These are phyloP conservation scores for Prunus dulcis DNA, from an alignment of 306 rosid genomes.

Conservation along the genomic window DNA sequence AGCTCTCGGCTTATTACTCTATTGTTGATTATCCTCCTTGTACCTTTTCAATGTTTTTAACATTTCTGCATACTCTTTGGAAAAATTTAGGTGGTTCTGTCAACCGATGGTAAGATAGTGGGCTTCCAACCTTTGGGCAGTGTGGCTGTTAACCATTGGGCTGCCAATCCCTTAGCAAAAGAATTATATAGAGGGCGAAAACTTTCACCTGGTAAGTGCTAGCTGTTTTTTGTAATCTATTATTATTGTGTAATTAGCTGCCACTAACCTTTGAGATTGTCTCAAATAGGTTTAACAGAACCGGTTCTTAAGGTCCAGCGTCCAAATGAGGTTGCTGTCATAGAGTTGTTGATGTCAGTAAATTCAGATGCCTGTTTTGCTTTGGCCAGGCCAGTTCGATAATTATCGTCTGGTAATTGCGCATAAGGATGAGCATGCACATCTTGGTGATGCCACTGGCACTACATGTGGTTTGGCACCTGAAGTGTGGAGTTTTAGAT, in stretches of 20 bases:
- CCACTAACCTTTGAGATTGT: slow-evolving; percentile 22
- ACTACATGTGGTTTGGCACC: neutral
- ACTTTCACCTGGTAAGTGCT: slow-evolving; percentile 68
- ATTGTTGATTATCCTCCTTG: neutral
- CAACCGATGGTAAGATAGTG: slow-evolving; percentile 56
- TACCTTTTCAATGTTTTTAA: neutral
- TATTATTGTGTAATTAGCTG: slow-evolving; percentile 8
- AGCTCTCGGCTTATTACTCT: neutral
- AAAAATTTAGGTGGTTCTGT: slow-evolving; percentile 69
- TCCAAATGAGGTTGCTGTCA: slow-evolving; percentile 49
- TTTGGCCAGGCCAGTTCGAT: slow-evolving; percentile 57
- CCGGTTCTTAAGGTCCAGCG: slow-evolving; percentile 59
- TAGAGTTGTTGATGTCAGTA: slow-evolving; percentile 79
- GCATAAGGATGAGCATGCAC: neutral
- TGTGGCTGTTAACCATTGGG: slow-evolving; percentile 87
- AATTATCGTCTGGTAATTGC: slow-evolving; percentile 5
- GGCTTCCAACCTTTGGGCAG: slow-evolving; percentile 92
- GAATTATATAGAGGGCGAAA: slow-evolving; percentile 78
- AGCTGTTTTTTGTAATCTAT: slow-evolving; percentile 9
- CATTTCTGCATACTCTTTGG: slow-evolving; percentile 4
- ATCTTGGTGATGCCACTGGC: neutral
- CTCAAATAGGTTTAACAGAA: slow-evolving; percentile 61
- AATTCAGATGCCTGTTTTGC: slow-evolving; percentile 72
- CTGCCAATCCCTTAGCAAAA: slow-evolving; percentile 77
- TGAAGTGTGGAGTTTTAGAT: neutral